Evolutionary conservation across 148 eudicot species (phyloP), one percentile per base, ranked within the genome.

Genomic region (Rhododendron kiyosumense): DNA sequence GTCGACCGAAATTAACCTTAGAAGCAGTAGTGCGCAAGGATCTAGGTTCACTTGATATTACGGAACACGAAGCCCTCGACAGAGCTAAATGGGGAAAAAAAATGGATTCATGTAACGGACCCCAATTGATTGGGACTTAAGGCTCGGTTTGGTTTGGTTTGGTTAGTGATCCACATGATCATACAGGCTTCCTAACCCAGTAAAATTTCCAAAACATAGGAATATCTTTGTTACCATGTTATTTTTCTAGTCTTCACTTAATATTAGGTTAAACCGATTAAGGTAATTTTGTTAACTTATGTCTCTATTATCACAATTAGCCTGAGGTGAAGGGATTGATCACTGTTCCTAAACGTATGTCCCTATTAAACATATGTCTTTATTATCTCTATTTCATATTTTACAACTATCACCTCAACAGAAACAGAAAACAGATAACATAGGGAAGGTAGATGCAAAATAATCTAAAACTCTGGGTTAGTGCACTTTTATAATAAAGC

Each of bases 401-500:
- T 30, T 4, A 71, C 9, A 5, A 71, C 41, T 32, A 71, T 71
- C 7, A 15, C 38, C 34, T 28, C 36, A 14, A 71, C 13, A 0
- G 41, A 24, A 59, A 82, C n/a, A 61, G 34, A 41, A 61, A 82
- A 24, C 65, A n/a, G 20, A 36, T 5, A 18, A 84, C 57, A 45
- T 3, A 57, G 14, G 38, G 8, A 36, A 67, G 24, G 36, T 6
- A 46, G 45, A 48, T 8, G 15, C 71, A 45, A 52, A 71, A 51
- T 49, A 12, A n/a, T 26, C 14, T 4, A 46, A 20, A 67, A 76
- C 20, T 26, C 48, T 28, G 41, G 65, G 41, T 43, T 20, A 52
- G n/a, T 82, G 48, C 43, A 78, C 24, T 51, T 34, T 49, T 59
- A 84, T 46, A 18, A 67, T 48, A 32, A 86, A 82, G 81, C 81